Base-by-base conservation (phyloP, 2,329 filamentous ascomycete genomes). In the Trichoderma sp. region DNA sequence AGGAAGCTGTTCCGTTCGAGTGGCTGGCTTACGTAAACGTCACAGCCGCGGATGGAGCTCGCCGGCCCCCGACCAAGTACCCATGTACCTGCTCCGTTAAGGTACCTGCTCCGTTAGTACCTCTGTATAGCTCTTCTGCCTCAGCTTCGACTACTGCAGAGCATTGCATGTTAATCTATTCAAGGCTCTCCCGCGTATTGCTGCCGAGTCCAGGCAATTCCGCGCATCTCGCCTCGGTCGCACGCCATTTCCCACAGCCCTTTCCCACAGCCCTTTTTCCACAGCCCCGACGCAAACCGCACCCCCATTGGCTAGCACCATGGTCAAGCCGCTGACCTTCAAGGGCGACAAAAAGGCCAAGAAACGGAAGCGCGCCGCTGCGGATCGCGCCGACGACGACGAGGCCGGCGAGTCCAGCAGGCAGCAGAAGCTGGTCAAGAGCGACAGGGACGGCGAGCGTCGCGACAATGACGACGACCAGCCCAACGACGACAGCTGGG, bases 261-360 rank as follows among this genome's bases (percentile, higher is more conserved):
- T n/a, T n/a, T n/a, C n/a, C n/a, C n/a, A n/a, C n/a, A n/a, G n/a
- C n/a, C 48, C 5, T 4, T 10, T 34, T 32, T 9, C 37, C 39
- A 39, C 34, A 50, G 58, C 58, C 42, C 68, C 64, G 53, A 69
- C 67, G 57, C 67, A 57, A 65, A 59, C 42, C 58, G 56, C 54
- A 29, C 27, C 37, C n/a, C 37, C 37, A 42, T 45, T 67, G 50
- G 48, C 58, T 73, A 37, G 32, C 17, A 80, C 71, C 70, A 95
- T 95, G 92, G 90, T 97, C 73, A 97, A 97, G 78, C 90, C 94
- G 57, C 87, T 99, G 68, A 85, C 89, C 58, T 99, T 99, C 85
- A 99, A 99, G 82, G 95, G 95, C 84, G 95, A 99, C 82, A 97
- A 96, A 80, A 95, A 95, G 82, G 82, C 87, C 69, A 97, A 95